Conservation (phyloP, 495 filamentous ascomycete genomes). For the Cairneyella variabilis region DNA sequence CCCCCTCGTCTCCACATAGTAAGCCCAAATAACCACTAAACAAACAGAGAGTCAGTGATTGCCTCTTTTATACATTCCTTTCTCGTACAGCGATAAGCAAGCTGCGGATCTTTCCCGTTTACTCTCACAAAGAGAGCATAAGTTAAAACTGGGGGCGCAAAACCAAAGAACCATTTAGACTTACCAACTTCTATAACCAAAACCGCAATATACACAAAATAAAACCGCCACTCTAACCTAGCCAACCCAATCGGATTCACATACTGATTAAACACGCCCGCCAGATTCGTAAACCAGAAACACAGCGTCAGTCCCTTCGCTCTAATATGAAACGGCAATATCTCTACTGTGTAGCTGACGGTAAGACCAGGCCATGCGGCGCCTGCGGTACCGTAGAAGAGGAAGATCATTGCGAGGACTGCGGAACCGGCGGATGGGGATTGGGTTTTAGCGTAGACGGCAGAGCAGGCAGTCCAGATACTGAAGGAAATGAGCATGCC, state of each 20-base stretch:
- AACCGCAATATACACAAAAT: constrained; percentile 26
- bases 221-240: constrained; percentile 26
- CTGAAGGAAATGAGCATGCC: constrained; percentile 28
- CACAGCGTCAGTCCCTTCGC: constrained; percentile 10
- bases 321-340: constrained; percentile 15
- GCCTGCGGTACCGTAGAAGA: constrained; percentile 14
- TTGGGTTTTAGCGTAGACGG: constrained; percentile 11
- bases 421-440: constrained; percentile 8
- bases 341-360: constrained; percentile 6
- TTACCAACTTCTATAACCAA: constrained; percentile 28
- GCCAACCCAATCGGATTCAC: constrained; percentile 13
- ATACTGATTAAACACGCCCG: constrained; percentile 14
- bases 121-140: too few relatives aligned
- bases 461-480: constrained; percentile 18
- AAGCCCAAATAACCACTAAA: constrained; percentile 25
- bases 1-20: constrained; percentile 30
- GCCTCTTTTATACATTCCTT: too few relatives aligned
- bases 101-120: too few relatives aligned
- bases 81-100: too few relatives aligned
- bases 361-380: constrained; percentile 8
- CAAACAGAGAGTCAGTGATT: too few relatives aligned
- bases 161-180: too few relatives aligned
- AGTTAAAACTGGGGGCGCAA: too few relatives aligned
- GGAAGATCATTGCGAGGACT: constrained; percentile 26
- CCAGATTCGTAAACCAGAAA: not conserved